Conservation (phyloP, 2,329 filamentous ascomycete species). For the Didymellaceae sp. region DNA sequence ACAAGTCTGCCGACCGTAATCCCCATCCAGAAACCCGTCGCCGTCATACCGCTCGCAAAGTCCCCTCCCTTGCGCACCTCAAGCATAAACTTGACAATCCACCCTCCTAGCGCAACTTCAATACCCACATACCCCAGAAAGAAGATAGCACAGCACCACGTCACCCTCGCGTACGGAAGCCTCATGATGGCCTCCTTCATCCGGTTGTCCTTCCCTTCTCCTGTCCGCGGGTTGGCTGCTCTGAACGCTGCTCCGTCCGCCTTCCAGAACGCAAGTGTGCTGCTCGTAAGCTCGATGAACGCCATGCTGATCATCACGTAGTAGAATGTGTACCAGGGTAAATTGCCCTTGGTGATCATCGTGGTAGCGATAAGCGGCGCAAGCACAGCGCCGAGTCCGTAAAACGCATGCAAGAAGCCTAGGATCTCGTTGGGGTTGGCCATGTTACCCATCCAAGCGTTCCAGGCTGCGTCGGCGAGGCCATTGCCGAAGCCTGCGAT, state of each 20-base stretch:
- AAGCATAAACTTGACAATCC: conserved; percentile 87
- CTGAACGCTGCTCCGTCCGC: conserved; percentile 66
- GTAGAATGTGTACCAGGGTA: conserved; percentile 77
- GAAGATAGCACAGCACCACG: conserved; percentile 77
- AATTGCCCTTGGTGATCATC: conserved; percentile 68
- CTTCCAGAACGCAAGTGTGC: conserved; percentile 66
- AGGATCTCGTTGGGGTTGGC: conserved; percentile 75
- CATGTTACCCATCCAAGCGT: conserved; percentile 73
- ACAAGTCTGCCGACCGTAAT: conserved; percentile 75
- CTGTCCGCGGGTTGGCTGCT: conserved; percentile 54
- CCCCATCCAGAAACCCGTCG: conserved; percentile 85
- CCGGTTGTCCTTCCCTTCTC: conserved; percentile 55
- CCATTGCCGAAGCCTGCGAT: conserved; percentile 76
- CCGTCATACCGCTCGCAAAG: conserved; percentile 76
- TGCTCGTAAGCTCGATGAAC: conserved; percentile 61
- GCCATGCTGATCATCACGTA: conserved; percentile 73
- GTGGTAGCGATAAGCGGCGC: conserved; percentile 73
- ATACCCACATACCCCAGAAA: conserved; percentile 79
- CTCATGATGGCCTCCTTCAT: conserved; percentile 59
- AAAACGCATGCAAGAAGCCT: conserved; percentile 74
- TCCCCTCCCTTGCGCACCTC: conserved; percentile 70
- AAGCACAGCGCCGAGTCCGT: conserved; percentile 74
- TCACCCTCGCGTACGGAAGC: conserved; percentile 59
- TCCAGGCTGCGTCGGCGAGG: conserved; percentile 64
- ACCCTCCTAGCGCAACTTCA: conserved; percentile 78